Base-by-base conservation (phyloP, 108 stramenopile species). In the Phaeodactylum tricornutum region DNA sequence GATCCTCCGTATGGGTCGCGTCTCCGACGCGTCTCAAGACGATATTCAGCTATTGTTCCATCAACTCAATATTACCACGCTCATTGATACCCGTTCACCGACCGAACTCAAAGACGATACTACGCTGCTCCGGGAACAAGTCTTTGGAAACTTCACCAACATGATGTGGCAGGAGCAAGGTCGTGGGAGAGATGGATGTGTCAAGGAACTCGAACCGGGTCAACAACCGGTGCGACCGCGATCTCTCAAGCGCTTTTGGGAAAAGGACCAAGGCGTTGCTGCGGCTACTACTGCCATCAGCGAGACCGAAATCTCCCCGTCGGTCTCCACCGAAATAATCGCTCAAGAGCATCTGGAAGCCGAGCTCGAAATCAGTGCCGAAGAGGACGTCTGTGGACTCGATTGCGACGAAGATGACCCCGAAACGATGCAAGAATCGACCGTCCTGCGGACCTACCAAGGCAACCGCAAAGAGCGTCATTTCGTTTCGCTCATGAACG, bases 401-500 rank as follows among this genome's bases (percentile, higher is more conserved):
- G 79, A 74, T 31, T 74, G 74, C 55, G 75, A 62, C n/a, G 33
- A 34, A 8, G 54, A 69, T 40, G 70, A 64, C 30, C 59, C 62
- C 22, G 53, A 42, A 12, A 41, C 53, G 11, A 36, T 67, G 8
- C 66, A 61, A 2, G 73, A 55, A 15, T 41, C 46, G 19, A 19
- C 27, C 7, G 35, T 60, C 16, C 20, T 0, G 11, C 15, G n/a
- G 7, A 17, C 31, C 24, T 12, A 36, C 5, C 12, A 11, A 1
- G 41, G 19, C 11, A 59, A 62, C 39, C 67, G 91, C 20, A 88
- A 84, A 45, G 92, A 93, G 58, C 71, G 92, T n/a, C 84, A 88
- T 58, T 93, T 93, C 62, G 92, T 93, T 0, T 77, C 77, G 16
- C 53, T 93, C 28, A 93, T 93, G 92, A 88, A 93, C 45, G 92